A percentile compares a stretch with the other conserved stretches of the same genome.
These are phyloP conservation scores for Apiotrichum laibachii DNA, from an alignment of 1,284 basidiomycete genomes.

Conservation along the genomic window DNA sequence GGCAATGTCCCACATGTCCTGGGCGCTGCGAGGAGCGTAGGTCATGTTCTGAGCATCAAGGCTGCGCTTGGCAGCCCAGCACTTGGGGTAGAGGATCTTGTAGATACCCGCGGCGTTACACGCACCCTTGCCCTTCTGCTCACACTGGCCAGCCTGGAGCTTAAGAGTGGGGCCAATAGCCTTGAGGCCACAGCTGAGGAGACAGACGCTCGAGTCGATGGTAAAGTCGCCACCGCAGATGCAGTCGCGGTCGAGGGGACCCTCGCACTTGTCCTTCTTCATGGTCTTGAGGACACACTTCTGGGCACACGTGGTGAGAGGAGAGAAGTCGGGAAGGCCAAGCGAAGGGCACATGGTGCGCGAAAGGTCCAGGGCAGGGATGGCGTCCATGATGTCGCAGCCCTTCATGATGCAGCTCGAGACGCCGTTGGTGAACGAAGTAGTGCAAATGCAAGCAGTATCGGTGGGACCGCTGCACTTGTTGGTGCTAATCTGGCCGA, in stretches of 20 bases:
- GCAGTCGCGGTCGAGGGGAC: constrained; percentile 11
- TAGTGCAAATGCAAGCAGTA: constrained; percentile 9
- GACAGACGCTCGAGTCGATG: background rate
- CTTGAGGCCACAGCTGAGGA: constrained; percentile 5
- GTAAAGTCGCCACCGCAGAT: constrained; percentile 5
- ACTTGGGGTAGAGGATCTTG: constrained; percentile 6
- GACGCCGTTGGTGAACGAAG: background rate
- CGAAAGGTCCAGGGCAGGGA: constrained; percentile 3
- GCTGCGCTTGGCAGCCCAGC: background rate
- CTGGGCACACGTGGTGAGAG: constrained; percentile 1
- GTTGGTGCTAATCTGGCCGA: background rate
- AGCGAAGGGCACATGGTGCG: constrained; percentile 10
- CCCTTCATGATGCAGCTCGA: background rate
- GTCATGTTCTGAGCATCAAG: background rate
- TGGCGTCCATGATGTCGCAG: constrained; percentile 3
- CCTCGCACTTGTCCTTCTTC: background rate
- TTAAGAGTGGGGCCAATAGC: background rate
- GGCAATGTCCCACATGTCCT: background rate
- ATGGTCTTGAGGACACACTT: constrained; percentile 9
- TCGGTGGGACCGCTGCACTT: constrained; percentile 10
- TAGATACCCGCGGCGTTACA: constrained; percentile 3
- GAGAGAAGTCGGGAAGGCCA: constrained; percentile 5
- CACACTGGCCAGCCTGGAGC: background rate
- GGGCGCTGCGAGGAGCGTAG: background rate
- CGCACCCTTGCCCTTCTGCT: background rate